Percentiles rank a stretch among this genome's conserved stretches.
phyloP scores from a whole-genome alignment of 495 filamentous ascomycete species.

The Arthonia radiata region DNA sequence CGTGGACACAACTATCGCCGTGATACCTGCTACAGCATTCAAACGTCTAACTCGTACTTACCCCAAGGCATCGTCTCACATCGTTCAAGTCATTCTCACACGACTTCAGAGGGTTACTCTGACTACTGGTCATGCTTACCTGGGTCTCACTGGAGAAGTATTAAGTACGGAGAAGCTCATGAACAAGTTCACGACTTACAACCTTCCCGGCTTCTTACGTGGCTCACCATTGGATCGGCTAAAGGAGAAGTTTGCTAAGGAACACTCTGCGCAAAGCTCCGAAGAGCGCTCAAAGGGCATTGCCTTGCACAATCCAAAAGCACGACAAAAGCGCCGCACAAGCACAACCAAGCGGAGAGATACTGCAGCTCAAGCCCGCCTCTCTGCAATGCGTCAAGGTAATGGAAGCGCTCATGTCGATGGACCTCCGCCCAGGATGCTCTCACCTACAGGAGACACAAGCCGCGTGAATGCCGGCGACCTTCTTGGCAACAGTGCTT shows the following conservation, averaged over 20 bases:
- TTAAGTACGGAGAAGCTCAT: conserved; percentile 75
- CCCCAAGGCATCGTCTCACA: conserved; percentile 86
- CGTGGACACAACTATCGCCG: conserved; percentile 91
- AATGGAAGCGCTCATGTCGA: too few species aligned
- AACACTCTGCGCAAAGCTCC: conserved; percentile 12
- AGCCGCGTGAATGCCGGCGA: conserved; percentile 5
- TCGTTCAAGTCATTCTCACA: conserved; percentile 89
- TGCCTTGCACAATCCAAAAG: conserved; percentile 66
- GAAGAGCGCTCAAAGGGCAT: conserved; percentile 86
- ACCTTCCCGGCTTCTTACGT: conserved; percentile 76
- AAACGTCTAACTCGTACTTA: conserved; percentile 82
- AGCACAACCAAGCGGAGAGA: conserved; percentile 59
- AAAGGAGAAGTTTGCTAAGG: conserved; percentile 72
- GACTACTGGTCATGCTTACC: conserved; percentile 75
- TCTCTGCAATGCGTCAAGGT: conserved; percentile 9
- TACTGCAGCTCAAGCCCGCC: conserved; percentile 34
- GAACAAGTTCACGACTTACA: conserved; percentile 72
- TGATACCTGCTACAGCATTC: conserved; percentile 92
- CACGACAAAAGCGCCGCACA: conserved; percentile 40
- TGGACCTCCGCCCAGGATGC: conserved; percentile 9
- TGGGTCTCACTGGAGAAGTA: conserved; percentile 76
- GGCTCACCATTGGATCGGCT: conserved; percentile 61
- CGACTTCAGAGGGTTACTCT: conserved; percentile 86
- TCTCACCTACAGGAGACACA: conserved; percentile 8
- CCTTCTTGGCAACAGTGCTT: neutral